phyloP scores from a whole-genome alignment of 352 stramenopile genomes.

The Pythium sukuiense region DNA sequence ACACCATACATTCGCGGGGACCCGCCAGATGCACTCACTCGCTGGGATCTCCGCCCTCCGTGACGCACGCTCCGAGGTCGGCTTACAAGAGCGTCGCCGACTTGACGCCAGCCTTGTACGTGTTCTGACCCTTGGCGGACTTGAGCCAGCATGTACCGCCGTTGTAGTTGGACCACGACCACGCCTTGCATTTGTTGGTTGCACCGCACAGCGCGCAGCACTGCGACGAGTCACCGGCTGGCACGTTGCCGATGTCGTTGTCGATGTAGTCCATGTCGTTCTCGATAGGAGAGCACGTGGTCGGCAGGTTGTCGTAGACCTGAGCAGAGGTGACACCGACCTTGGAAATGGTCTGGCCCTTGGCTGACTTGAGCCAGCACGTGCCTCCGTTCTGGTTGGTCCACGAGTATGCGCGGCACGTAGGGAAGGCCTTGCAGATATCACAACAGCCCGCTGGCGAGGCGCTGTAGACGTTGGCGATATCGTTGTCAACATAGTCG shows the following conservation, averaged over 20 bases:
- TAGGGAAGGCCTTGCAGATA: slow-evolving; percentile 30
- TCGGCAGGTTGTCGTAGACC: neutral
- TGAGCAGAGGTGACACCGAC: slow-evolving; percentile 1
- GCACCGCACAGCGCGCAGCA: slow-evolving; percentile 22
- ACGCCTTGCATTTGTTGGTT: slow-evolving; percentile 1
- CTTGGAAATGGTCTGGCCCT: slow-evolving; percentile 6
- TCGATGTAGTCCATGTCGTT: slow-evolving; percentile 8
- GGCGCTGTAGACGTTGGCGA: neutral
- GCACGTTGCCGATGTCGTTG: slow-evolving; percentile 18
- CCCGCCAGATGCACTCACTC: no score
- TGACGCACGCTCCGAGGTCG: no score
- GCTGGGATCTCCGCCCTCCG: no score
- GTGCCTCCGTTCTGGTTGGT: no score
- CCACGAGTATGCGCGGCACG: slow-evolving; percentile 14
- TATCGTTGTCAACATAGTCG: neutral
- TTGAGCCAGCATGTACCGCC: no score
- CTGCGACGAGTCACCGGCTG: neutral
- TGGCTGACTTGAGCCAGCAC: no score
- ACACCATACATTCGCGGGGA: no score
- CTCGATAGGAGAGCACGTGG: neutral
- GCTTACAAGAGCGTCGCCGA: neutral
- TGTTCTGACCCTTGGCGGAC: neutral
- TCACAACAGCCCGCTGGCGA: slow-evolving; percentile 23
- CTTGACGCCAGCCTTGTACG: slow-evolving; percentile 5
- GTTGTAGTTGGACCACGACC: no score